A percentile compares a stretch with the other conserved stretches of the same genome.
These are phyloP conservation scores for Nakaseomyces bracarensis DNA, from an alignment of 1,139 yeast genomes.

Conservation along the genomic window DNA sequence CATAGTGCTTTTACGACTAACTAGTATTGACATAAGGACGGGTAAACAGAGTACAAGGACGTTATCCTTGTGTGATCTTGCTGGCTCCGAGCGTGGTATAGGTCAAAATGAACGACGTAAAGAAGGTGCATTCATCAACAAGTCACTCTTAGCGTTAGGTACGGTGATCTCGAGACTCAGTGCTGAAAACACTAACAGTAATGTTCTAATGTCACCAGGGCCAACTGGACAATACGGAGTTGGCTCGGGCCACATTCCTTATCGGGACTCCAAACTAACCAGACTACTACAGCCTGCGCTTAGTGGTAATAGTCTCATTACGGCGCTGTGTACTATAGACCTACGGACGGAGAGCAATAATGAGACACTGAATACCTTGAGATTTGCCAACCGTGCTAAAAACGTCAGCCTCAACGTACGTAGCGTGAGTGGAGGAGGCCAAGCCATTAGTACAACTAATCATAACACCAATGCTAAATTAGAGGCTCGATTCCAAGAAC, in stretches of 20 bases:
- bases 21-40: slow-evolving; percentile 36
- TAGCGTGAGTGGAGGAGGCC: slow-evolving; percentile 7
- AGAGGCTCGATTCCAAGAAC: slow-evolving; percentile 33
- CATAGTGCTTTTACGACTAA: slow-evolving; percentile 62
- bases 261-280: slow-evolving; percentile 86
- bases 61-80: slow-evolving; percentile 84
- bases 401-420: slow-evolving; percentile 66
- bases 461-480: slow-evolving; percentile 39
- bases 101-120: slow-evolving; percentile 70
- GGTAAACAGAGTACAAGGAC: slow-evolving; percentile 49
- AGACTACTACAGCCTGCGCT: slow-evolving; percentile 84
- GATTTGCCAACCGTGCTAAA: slow-evolving; percentile 92
- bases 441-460: no score
- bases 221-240: no score
- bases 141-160: slow-evolving; percentile 78
- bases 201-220: slow-evolving; percentile 6
- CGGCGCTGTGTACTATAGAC: slow-evolving; percentile 77
- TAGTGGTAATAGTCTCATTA: slow-evolving; percentile 79
- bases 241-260: slow-evolving; percentile 57
- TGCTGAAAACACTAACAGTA: slow-evolving; percentile 26
- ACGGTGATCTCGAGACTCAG: slow-evolving; percentile 80
- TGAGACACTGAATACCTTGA: slow-evolving; percentile 77
- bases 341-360: slow-evolving; percentile 48
- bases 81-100: slow-evolving; percentile 91
- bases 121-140: slow-evolving; percentile 89